phyloP scores from a whole-genome alignment of 345 rosid species.

The Eucalyptus urophylla region DNA sequence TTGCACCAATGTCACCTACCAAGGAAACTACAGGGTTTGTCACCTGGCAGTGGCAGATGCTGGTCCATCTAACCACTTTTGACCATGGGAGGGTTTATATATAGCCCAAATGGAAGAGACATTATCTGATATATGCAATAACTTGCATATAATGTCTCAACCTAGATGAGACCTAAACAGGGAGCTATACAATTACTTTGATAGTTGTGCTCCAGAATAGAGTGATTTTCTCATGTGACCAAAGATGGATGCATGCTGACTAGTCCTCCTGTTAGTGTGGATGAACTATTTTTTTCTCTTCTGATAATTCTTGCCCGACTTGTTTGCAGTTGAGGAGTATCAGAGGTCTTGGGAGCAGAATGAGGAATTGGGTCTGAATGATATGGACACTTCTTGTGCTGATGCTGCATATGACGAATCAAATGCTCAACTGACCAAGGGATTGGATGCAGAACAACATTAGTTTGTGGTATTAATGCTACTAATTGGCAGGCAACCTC shows the following conservation, averaged over 20 bases:
- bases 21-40: neutral
- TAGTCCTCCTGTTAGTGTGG: neutral
- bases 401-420: conserved; percentile 54
- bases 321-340: conserved; percentile 59
- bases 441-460: neutral
- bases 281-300: neutral
- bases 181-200: neutral
- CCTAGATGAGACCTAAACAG: neutral
- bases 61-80: neutral
- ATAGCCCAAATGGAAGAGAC: neutral
- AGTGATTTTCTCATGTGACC: neutral
- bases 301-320: neutral
- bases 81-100: neutral
- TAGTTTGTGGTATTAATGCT: neutral
- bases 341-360: conserved; percentile 93
- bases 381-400: conserved; percentile 77
- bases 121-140: neutral
- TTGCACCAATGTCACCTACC: neutral
- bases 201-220: neutral
- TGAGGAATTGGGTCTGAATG: conserved; percentile 88
- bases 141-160: neutral
- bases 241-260: neutral
- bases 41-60: neutral
- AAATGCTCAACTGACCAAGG: neutral
- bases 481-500: neutral